Evolutionary conservation across 225 moss, liverwort and hornwort genomes (phyloP), one percentile per base, ranked within the genome.

Genomic region (Marchantia paleacea): DNA sequence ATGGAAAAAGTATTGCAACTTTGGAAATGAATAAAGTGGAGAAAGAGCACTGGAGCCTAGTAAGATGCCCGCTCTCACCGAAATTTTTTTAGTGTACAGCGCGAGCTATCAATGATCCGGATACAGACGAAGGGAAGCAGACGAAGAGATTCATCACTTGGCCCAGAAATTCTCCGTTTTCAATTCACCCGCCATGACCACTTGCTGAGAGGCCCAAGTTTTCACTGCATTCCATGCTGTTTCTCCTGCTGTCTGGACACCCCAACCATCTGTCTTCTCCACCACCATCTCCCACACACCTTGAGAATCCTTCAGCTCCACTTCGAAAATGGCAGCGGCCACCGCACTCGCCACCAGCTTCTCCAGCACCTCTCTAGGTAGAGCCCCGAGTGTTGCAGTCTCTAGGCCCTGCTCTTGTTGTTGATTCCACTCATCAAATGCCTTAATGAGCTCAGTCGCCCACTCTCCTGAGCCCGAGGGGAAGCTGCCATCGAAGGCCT

Each of bases 401-500:
- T 19, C 57, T 26, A n/a, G 15, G 0, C 48, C 80, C 16, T 70
- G 74, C n/a, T 55, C 25, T 57, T 22, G 16, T 11, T 25, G 54
- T 54, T 4, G 57, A 39, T 39, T 71, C 79, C 67, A 30, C 7
- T 29, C 25, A 8, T 52, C 50, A 8, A 80, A 66, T 1, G 52
- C 69, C 4, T 0, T 19, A 5, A 22, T 50, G 12, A 80, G 72
- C 61, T 65, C 20, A n/a, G 31, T 49, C 12, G 29, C 75, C 68
- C 75, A 80, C 7, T 51, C 51, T 26, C 84, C 79, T 18, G 80
- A 55, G 18, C 80, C 60, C 18, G 48, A 7, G 5, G 49, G 51
- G 58, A 80, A 80, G 60, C 80, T 80, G 51, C 80, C 84, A 49
- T 84, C 84, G 61, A 84, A 84, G 30, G 28, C 55, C 49, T 84